Conservation (phyloP, 2,329 filamentous ascomycete species). For the Thermomyces lanuginosus region DNA sequence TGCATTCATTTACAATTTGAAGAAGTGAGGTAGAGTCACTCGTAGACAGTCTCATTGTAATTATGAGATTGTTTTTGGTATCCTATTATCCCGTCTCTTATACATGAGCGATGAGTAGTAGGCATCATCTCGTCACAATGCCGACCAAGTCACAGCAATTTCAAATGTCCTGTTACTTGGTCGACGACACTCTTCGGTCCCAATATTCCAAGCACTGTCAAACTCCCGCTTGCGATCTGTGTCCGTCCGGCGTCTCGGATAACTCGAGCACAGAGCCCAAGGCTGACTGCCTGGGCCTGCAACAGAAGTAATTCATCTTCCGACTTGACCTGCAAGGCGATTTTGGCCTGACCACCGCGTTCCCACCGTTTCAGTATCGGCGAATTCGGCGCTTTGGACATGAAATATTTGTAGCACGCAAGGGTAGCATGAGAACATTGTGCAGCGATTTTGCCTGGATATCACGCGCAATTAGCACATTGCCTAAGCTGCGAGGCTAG, state of each 20-base stretch:
- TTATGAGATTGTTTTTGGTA: slow-evolving; percentile 2
- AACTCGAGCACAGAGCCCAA: slow-evolving; percentile 75
- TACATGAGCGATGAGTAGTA: slow-evolving; percentile 7
- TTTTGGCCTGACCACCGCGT: slow-evolving; percentile 70
- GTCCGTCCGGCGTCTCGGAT: slow-evolving; percentile 93
- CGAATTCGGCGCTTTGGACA: slow-evolving; percentile 36
- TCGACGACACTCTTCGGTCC: slow-evolving; percentile 79
- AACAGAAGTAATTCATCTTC: slow-evolving; percentile 64
- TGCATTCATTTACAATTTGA: slow-evolving; percentile 15
- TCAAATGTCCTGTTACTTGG: slow-evolving; percentile 67
- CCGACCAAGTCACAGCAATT: slow-evolving; percentile 51
- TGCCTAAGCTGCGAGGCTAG: slow-evolving; percentile 1
- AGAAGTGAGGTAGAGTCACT: too few relatives aligned
- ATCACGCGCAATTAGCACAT: not conserved
- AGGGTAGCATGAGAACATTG: slow-evolving; percentile 94
- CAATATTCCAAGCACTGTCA: slow-evolving; percentile 73
- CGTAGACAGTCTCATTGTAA: too few relatives aligned
- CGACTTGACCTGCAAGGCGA: slow-evolving; percentile 74
- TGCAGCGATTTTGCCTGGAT: slow-evolving; percentile 81
- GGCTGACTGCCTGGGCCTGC: slow-evolving; percentile 61
- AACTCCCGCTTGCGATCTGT: slow-evolving; percentile 84
- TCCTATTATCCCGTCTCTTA: slow-evolving; percentile 1
- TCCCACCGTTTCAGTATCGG: slow-evolving; percentile 73
- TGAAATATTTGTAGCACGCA: slow-evolving; percentile 82
- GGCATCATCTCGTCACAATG: slow-evolving; percentile 10